Conservation (phyloP, 2,329 filamentous ascomycete species). For the Phoma sp. region DNA sequence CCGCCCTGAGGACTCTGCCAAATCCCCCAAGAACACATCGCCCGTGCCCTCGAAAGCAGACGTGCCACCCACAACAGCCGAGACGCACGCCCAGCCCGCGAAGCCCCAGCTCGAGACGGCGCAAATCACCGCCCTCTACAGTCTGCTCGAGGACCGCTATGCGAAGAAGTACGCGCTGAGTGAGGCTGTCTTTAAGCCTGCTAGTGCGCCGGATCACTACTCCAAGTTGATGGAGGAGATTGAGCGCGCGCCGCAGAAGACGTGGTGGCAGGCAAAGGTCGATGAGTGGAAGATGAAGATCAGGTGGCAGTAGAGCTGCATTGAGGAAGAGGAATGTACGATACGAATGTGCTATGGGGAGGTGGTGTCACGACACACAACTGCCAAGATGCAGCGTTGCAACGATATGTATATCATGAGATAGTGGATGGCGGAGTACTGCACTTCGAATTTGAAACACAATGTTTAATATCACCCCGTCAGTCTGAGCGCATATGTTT, state of each 20-base stretch:
- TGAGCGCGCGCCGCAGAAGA: slow-evolving; percentile 42
- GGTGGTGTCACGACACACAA: neutral
- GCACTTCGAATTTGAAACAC: neutral
- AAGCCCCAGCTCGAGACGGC: slow-evolving; percentile 46
- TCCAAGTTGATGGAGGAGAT: slow-evolving; percentile 46
- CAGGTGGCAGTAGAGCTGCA: slow-evolving; percentile 32
- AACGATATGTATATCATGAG: neutral
- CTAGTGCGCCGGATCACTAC: slow-evolving; percentile 46
- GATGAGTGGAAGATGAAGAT: slow-evolving; percentile 50
- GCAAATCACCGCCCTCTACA: slow-evolving; percentile 65
- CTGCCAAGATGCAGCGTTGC: neutral
- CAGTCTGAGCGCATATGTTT: too few relatives aligned
- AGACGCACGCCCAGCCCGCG: slow-evolving; percentile 13
- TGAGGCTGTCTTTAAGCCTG: slow-evolving; percentile 38
- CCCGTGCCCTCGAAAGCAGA: slow-evolving; percentile 17
- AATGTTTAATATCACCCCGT: neutral
- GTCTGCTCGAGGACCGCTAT: slow-evolving; percentile 66
- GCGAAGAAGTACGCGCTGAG: slow-evolving; percentile 48
- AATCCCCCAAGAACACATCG: slow-evolving; percentile 2
- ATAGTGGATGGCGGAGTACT: neutral
- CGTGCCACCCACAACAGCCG: slow-evolving; percentile 12
- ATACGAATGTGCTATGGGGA: neutral
- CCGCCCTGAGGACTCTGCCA: slow-evolving; percentile 15
- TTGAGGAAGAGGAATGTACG: neutral
- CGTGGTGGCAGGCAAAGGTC: slow-evolving; percentile 43